Evolutionary conservation across 1,284 basidiomycete genomes (phyloP), one percentile per base, ranked within the genome.

Genomic region (Cystobasidium slooffiae): DNA sequence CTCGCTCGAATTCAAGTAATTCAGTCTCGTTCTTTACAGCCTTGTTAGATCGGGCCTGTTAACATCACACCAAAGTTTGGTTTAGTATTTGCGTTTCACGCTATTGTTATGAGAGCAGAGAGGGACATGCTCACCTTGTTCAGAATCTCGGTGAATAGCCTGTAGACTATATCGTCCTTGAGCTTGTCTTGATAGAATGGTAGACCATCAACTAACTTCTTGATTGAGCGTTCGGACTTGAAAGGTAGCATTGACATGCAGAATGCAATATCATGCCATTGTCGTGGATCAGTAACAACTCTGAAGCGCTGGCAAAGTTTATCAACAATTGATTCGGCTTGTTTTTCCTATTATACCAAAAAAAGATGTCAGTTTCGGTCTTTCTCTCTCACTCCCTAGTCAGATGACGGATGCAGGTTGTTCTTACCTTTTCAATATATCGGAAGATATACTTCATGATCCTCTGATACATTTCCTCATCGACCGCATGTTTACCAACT

Each of bases 221-320:
- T 97, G 81, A 98, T 88, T 0, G 93, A 94, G 20, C 92, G 88
- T 79, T 99, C 96, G 1, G 93, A 95, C 83, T 98, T 98, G 90
- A 93, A 99, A 0, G 94, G 95, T 39, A 99, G 85, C 3, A 98
- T 84, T 0, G 94, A 94, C 3, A 99, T 85, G 82, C 97, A 99
- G 84, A 90, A 98, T 0, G 95, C 93, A 76, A 99, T 95, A 80
- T 99, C 96, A 46, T 93, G 88, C 96, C 97, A 99, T 82, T 98
- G 96, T 31, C 96, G 86, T 39, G 93, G 88, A 37, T 96, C 93
- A 52, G 91, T 90, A 0, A 92, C 89, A 6, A 94, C 85, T 18
- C 92, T 87, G 89, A 98, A 98, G 8, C 94, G 88, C 80, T 96
- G 93, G 80, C 94, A 97, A 6, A 96, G 88, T 82, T 96, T 97